These are phyloP conservation scores for Aureobasidium musti DNA, from an alignment of 2,329 filamentous ascomycete species.

Conservation along the genomic window DNA sequence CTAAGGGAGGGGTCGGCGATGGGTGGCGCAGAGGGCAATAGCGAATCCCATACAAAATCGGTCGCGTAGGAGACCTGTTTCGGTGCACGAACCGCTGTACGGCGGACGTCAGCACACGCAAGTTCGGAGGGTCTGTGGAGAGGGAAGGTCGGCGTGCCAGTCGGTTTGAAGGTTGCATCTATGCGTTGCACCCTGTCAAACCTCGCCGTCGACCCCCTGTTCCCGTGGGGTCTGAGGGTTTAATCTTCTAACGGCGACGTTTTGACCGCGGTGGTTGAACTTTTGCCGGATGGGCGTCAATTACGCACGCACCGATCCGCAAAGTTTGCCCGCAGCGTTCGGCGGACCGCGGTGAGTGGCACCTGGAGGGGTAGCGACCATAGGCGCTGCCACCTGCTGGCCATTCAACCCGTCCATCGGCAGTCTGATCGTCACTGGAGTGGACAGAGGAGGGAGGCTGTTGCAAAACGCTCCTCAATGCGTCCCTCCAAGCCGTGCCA, in stretches of 20 bases:
- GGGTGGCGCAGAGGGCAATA: constrained; percentile 13
- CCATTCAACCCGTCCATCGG: not conserved
- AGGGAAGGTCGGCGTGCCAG: not conserved
- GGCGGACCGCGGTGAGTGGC: not conserved
- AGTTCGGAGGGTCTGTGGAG: not conserved
- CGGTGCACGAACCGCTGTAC: not conserved
- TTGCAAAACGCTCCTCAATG: not conserved
- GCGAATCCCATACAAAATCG: constrained; percentile 19
- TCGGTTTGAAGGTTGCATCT: not conserved
- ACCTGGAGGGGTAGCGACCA: not conserved
- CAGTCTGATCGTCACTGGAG: not conserved
- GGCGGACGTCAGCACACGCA: not conserved
- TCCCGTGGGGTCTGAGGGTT: not conserved
- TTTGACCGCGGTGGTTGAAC: not conserved
- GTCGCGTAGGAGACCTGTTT: constrained; percentile 10
- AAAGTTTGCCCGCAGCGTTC: not conserved
- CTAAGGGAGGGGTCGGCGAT: not conserved
- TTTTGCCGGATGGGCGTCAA: not conserved
- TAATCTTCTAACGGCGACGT: not conserved
- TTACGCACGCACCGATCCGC: not conserved
- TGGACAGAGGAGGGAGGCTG: not conserved
- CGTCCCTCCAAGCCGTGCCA: not conserved
- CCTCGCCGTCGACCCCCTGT: not conserved
- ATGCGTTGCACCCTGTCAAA: not conserved
- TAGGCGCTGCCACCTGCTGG: not conserved